These are phyloP conservation scores for Solanum pimpinellifolium DNA, from an alignment of 257 asterid species.

Conservation along the genomic window DNA sequence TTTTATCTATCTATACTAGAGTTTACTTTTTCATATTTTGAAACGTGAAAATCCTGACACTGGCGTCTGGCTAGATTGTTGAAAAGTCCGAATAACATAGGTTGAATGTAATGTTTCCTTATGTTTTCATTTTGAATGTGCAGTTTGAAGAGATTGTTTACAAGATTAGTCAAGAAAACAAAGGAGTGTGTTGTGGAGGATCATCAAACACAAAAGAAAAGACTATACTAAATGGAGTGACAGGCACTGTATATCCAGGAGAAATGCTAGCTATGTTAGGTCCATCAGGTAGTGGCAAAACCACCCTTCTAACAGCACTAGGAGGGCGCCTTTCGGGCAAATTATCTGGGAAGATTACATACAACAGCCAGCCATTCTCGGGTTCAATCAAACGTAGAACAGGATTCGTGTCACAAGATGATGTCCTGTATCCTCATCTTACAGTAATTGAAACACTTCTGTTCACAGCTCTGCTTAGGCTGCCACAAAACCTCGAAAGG, in stretches of 20 bases:
- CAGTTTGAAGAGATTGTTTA: constrained; percentile 92
- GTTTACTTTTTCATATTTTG: not conserved
- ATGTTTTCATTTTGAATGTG: not conserved
- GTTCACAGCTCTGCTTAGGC: constrained; percentile 75
- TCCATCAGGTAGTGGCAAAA: constrained; percentile 95
- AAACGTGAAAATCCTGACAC: not conserved
- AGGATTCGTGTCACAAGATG: constrained; percentile 92
- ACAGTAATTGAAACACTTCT: constrained; percentile 77
- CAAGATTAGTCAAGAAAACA: constrained; percentile 38
- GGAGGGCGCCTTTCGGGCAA: constrained; percentile 90
- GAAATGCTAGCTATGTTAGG: constrained; percentile 95
- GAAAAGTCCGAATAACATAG: not conserved
- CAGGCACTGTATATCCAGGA: constrained; percentile 87
- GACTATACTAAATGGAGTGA: constrained; percentile 74
- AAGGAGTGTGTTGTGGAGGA: constrained; percentile 32
- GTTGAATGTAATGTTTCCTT: not conserved
- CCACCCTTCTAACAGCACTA: constrained; percentile 85
- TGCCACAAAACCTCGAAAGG: constrained; percentile 42
- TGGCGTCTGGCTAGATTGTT: not conserved
- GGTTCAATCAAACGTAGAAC: constrained; percentile 68
- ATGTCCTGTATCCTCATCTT: constrained; percentile 69
- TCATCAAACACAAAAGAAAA: constrained; percentile 37
- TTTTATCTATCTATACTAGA: not conserved
- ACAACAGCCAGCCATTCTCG: constrained; percentile 73
- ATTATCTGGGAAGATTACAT: constrained; percentile 72